phyloP scores from a whole-genome alignment of 2,329 filamentous ascomycete species.

The Claviceps sp. region DNA sequence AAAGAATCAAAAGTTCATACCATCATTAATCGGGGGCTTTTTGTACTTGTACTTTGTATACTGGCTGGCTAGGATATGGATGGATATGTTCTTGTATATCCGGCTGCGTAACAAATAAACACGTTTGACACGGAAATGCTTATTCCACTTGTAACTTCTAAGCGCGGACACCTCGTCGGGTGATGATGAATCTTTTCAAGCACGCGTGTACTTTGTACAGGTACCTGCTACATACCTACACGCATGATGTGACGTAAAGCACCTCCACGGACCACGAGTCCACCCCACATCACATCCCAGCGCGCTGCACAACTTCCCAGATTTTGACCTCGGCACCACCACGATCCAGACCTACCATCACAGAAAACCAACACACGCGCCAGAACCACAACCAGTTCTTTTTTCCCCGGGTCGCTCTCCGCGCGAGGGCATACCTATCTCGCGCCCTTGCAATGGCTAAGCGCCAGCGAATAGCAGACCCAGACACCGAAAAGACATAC shows the following conservation, averaged over 20 bases:
- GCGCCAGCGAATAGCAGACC: conserved; percentile 10
- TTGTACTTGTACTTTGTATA: conserved; percentile 1
- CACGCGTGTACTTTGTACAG: too few species aligned
- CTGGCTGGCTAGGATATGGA: background rate
- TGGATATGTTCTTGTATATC: background rate
- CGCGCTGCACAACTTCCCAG: background rate
- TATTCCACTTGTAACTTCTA: too few species aligned
- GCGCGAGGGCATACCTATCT: background rate
- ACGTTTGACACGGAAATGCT: too few species aligned
- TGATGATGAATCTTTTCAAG: too few species aligned
- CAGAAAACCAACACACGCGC: background rate
- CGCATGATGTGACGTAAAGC: too few species aligned
- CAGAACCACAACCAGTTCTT: too few species aligned
- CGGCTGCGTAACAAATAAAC: background rate
- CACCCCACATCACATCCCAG: background rate
- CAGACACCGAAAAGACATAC: conserved; percentile 38
- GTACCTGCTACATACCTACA: too few species aligned
- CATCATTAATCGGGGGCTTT: background rate
- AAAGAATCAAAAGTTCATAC: conserved; percentile 5
- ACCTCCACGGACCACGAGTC: background rate
- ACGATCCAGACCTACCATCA: background rate
- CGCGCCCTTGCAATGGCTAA: conserved; percentile 3
- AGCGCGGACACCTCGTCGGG: too few species aligned
- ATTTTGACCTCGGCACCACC: background rate
- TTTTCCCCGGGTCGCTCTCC: too few species aligned